Conservation (phyloP, 2,329 filamentous ascomycete genomes). For the Plenodomus lindquistii region DNA sequence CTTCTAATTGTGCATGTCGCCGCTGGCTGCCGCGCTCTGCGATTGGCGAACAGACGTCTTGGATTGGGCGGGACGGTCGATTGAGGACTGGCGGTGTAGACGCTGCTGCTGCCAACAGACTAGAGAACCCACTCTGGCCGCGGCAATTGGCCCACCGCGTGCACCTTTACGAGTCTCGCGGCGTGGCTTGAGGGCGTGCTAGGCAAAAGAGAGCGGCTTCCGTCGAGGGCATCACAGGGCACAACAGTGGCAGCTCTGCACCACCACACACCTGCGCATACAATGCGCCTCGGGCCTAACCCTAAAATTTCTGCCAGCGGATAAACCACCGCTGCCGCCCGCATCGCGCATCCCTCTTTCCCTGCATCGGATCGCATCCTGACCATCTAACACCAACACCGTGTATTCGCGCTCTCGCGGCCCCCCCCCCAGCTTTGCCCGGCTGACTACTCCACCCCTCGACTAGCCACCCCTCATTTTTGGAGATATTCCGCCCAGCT, state of each 20-base stretch:
- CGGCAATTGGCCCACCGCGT: constrained; percentile 15
- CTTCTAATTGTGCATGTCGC: constrained; percentile 18
- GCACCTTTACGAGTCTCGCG: constrained; percentile 1
- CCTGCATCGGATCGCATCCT: constrained; percentile 24
- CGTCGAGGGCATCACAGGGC: constrained; percentile 11
- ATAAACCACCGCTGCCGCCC: constrained; percentile 20
- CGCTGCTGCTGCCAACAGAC: constrained; percentile 11
- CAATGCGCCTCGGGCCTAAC: constrained; percentile 24
- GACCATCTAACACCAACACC: constrained; percentile 18
- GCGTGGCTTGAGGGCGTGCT: constrained; percentile 21
- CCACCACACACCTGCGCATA: constrained; percentile 19
- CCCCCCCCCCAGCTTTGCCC: constrained; percentile 6
- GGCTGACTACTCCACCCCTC: constrained; percentile 18
- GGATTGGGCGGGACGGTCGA: constrained; percentile 10
- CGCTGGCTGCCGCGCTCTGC: constrained; percentile 22
- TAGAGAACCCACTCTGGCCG: constrained; percentile 9
- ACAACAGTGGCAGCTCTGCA: constrained; percentile 13
- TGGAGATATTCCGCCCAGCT: constrained; percentile 19
- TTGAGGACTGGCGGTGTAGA: constrained; percentile 36
- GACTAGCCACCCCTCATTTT: constrained; percentile 26
- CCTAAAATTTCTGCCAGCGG: constrained; percentile 21
- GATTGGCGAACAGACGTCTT: constrained; percentile 12
- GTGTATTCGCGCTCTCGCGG: constrained; percentile 7
- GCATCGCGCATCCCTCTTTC: constrained; percentile 19
- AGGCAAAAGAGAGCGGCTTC: constrained; percentile 20